A percentile compares a stretch with the other conserved stretches of the same genome.
Evolutionary conservation across 345 rosid species (phyloP).

Genomic region (Eucalyptus tenuipes): DNA sequence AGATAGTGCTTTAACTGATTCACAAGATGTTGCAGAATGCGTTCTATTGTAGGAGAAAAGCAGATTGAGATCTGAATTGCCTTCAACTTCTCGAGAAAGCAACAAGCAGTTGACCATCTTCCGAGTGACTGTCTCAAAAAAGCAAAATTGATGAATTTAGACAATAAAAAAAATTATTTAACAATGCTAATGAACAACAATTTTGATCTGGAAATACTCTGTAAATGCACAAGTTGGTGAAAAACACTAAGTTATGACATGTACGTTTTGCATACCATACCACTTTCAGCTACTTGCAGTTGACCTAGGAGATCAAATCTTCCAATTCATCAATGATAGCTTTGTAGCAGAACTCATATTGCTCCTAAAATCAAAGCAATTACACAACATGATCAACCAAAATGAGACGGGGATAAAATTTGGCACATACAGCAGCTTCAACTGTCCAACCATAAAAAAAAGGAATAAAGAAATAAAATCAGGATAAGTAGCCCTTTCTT

Average conservation of each 20-base stretch:
- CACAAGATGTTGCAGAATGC: background rate
- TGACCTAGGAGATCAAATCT: conserved; percentile 28
- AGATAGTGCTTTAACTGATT: background rate
- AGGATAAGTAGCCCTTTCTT: background rate
- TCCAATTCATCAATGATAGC: conserved; percentile 66
- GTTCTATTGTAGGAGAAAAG: background rate
- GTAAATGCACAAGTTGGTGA: background rate
- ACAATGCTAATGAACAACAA: background rate
- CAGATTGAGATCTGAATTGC: background rate
- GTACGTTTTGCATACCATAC: conserved; percentile 4
- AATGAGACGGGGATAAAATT: background rate
- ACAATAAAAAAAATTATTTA: background rate
- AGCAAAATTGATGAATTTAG: background rate
- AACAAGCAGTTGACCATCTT: background rate
- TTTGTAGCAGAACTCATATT: conserved; percentile 64
- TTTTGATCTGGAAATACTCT: background rate
- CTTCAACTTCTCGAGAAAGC: background rate
- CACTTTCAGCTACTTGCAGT: conserved; percentile 5
- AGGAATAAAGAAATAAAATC: background rate
- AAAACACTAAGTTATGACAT: background rate
- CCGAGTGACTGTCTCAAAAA: background rate
- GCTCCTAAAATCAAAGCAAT: conserved; percentile 35
- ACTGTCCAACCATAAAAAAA: background rate
- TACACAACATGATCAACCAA: background rate
- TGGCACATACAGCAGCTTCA: background rate